Percentiles rank a stretch among this genome's conserved stretches.
Conservation (phyloP, 805 yeast genomes). For the Suhomyces tanzawaensis region DNA sequence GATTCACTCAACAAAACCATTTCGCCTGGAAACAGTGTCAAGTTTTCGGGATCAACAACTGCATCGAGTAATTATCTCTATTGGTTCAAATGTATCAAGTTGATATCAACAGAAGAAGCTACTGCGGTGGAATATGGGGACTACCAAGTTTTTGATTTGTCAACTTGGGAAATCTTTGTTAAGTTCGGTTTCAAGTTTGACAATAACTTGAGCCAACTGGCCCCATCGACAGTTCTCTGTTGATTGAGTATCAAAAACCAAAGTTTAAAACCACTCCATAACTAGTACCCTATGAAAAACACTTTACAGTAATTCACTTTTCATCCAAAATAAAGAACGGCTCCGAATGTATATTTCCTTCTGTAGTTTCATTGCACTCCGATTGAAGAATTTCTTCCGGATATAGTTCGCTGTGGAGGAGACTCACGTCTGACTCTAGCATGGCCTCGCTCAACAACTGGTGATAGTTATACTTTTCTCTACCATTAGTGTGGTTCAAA, state of each 20-base stretch:
- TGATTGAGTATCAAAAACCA: no score
- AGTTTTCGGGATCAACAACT: not conserved
- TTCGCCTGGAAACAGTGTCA: constrained; percentile 2
- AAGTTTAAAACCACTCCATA: no score
- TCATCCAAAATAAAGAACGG: not conserved
- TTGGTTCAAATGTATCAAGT: constrained; percentile 29
- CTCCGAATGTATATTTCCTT: not conserved
- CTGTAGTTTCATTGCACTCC: no score
- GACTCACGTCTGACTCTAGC: not conserved
- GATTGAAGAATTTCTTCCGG: not conserved
- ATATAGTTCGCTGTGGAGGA: not conserved
- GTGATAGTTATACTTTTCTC: no score
- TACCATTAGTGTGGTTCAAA: not conserved
- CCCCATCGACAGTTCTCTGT: constrained; percentile 22
- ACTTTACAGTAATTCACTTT: no score
- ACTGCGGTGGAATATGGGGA: constrained; percentile 31
- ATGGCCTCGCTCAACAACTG: not conserved
- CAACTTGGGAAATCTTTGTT: constrained; percentile 39
- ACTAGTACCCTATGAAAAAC: no score
- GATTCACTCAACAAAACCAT: not conserved
- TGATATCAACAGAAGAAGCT: constrained; percentile 11
- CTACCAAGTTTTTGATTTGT: constrained; percentile 41
- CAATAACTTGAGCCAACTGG: constrained; percentile 26
- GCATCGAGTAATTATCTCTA: constrained; percentile 10
- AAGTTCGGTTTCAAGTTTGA: constrained; percentile 40